Base-by-base conservation (phyloP, 2,329 filamentous ascomycete species). In the Penicillium occitanis region DNA sequence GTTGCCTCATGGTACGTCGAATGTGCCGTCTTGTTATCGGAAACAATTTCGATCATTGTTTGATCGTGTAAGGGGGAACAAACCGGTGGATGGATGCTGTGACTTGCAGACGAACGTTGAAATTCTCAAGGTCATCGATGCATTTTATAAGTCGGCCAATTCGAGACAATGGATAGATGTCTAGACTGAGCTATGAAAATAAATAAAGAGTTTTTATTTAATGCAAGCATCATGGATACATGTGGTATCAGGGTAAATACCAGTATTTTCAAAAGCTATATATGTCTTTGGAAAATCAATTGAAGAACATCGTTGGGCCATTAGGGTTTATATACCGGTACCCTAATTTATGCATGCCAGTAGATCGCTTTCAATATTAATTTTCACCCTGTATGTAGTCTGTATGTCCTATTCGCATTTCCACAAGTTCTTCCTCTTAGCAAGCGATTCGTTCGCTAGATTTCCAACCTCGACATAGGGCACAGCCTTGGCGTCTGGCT, bases 111-210 rank as follows among this genome's bases (percentile, higher is more conserved):
- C 46, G 14, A 69, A 69, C 48, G 65, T 69, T 4, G 58, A 67
- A 7, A 69, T 69, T 30, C 22, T 69, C 19, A 68, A 68, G 30
- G 63, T 68, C 1, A 68, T 68, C 46, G 68, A 68, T 46, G 68
- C 68, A 13, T 69, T 68, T 51, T 69, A 69, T 57, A 69, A 69
- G 51, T 69, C 68, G 25, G 63, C 68, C 13, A 62, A 55, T 11
- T 68, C 67, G 22, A 67, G 57, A 13, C 68, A 68, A 44, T 69
- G 68, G 68, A 51, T 64, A 11, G 67, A 68, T 66, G 61, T 69
- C 17, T 66, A 66, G 33, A 40, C 3, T 17, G 10, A 8, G 22
- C 5, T 50, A 14, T 28, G 22, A 50, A n/a, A 7, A 17, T 48
- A 3, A 22, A 22, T 22, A 48, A 48, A 14, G 11, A 37, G 35